Evolutionary conservation across 2,329 filamentous ascomycete genomes (phyloP).

Genomic region (Colletotrichum endophyticum): DNA sequence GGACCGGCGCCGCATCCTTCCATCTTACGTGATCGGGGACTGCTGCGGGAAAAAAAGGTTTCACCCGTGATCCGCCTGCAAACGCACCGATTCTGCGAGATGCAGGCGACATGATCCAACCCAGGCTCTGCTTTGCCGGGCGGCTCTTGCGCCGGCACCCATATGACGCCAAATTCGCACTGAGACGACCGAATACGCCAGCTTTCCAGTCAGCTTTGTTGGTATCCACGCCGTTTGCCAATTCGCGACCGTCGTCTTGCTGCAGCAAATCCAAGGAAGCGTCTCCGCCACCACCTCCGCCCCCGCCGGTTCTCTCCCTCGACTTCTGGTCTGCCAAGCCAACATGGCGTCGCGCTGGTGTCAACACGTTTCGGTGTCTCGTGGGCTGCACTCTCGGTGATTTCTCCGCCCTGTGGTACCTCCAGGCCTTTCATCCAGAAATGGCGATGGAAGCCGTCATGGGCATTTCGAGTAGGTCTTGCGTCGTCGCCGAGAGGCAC

Average conservation of each 20-base stretch:
- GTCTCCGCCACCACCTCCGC: not conserved
- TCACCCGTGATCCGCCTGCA: not conserved
- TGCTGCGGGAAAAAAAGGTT: not conserved
- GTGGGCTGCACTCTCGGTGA: constrained; percentile 61
- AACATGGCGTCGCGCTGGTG: constrained; percentile 52
- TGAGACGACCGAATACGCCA: not conserved
- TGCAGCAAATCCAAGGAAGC: not conserved
- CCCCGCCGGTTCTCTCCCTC: not conserved
- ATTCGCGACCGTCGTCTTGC: not conserved
- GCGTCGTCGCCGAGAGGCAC: not conserved
- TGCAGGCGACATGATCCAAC: not conserved
- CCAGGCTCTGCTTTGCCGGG: not conserved
- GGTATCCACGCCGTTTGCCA: not conserved
- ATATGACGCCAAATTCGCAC: not conserved
- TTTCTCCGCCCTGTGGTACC: constrained; percentile 59
- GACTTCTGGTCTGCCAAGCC: constrained; percentile 36
- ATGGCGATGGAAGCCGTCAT: constrained; percentile 54
- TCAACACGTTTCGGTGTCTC: constrained; percentile 62
- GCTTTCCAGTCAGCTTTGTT: not conserved
- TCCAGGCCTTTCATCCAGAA: constrained; percentile 52
- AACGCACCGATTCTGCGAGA: not conserved
- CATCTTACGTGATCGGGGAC: not conserved
- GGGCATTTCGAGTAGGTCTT: constrained; percentile 52
- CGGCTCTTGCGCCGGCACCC: not conserved
- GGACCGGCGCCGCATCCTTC: not conserved